Percentiles rank a stretch among this genome's conserved stretches.
These are phyloP conservation scores for Cryptosporidium andersoni DNA, from an alignment of 169 alveolate species.

Conservation along the genomic window DNA sequence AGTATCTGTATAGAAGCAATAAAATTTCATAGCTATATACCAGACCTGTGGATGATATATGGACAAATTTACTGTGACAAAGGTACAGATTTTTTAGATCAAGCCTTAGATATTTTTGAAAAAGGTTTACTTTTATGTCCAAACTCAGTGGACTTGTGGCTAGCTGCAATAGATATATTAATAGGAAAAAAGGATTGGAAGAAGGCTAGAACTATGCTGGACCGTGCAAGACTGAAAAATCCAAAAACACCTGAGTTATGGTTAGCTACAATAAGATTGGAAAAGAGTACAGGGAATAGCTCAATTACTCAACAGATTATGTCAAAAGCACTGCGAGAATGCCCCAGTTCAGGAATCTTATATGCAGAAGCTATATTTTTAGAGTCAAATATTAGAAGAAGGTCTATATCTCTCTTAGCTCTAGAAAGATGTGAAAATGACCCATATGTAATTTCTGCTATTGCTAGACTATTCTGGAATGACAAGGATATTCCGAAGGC, in stretches of 20 bases:
- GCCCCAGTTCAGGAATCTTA: constrained; percentile 93
- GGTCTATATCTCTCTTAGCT: constrained; percentile 90
- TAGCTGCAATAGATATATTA: constrained; percentile 86
- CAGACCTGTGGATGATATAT: constrained; percentile 43
- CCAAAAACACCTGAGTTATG: constrained; percentile 89
- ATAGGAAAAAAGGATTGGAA: constrained; percentile 79
- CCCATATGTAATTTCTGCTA: constrained; percentile 90
- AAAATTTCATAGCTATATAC: constrained; percentile 4
- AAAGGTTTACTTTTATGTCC: constrained; percentile 78
- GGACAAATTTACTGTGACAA: constrained; percentile 10
- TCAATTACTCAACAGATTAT: constrained; percentile 88
- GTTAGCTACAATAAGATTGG: constrained; percentile 91
- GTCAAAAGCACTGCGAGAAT: constrained; percentile 92
- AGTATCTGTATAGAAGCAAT: constrained; percentile 33
- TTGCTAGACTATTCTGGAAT: constrained; percentile 90
- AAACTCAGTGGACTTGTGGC: constrained; percentile 85
- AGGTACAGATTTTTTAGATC: constrained; percentile 2
- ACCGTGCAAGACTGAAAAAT: constrained; percentile 88
- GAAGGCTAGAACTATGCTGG: constrained; percentile 89
- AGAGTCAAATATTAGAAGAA: constrained; percentile 86
- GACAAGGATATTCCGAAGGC: constrained; percentile 91
- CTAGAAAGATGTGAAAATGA: constrained; percentile 92
- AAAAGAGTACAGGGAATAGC: constrained; percentile 88
- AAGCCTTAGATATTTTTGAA: constrained; percentile 73
- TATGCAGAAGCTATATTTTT: constrained; percentile 93